Evolutionary conservation across 352 stramenopile species (phyloP).

Genomic region (Globisporangium radiosum): DNA sequence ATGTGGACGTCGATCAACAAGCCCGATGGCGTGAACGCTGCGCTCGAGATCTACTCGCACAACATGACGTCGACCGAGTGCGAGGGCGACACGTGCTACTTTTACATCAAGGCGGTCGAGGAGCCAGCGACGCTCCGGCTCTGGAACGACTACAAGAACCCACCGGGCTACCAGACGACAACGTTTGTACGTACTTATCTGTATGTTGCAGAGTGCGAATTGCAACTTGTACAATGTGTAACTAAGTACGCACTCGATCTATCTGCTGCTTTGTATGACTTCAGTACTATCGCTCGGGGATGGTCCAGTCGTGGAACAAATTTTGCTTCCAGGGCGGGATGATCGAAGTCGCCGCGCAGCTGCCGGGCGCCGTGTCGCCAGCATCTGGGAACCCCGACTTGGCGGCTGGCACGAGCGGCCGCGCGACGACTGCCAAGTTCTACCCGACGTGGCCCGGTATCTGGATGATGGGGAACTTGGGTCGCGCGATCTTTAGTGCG

Average conservation of each 20-base stretch:
- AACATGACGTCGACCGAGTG: conserved; percentile 65
- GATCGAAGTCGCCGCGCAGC: conserved; percentile 83
- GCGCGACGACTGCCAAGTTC: conserved; percentile 47
- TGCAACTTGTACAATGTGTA: neutral
- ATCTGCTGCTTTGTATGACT: conserved; percentile 65
- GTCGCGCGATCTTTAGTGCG: conserved; percentile 92
- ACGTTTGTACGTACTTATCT: conserved; percentile 19
- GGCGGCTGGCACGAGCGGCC: conserved; percentile 35
- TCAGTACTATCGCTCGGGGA: conserved; percentile 48
- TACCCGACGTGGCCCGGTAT: conserved; percentile 91
- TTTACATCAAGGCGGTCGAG: conserved; percentile 45
- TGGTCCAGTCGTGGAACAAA: conserved; percentile 93
- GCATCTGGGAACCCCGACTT: conserved; percentile 41
- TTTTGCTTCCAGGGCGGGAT: conserved; percentile 95
- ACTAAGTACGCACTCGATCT: conserved; percentile 70
- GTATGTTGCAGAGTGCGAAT: no score
- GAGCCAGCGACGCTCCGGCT: conserved; percentile 34
- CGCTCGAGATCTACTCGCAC: conserved; percentile 61
- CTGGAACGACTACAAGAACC: conserved; percentile 60
- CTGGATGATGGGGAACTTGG: conserved; percentile 95
- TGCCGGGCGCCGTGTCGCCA: conserved; percentile 66
- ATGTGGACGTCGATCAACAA: conserved; percentile 88
- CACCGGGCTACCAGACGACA: conserved; percentile 37
- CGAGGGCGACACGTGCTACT: conserved; percentile 52
- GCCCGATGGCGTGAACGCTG: conserved; percentile 64